A percentile compares a stretch with the other conserved stretches of the same genome.
These are phyloP conservation scores for Blumeriella jaapii DNA, from an alignment of 2,329 filamentous ascomycete genomes.

Conservation along the genomic window DNA sequence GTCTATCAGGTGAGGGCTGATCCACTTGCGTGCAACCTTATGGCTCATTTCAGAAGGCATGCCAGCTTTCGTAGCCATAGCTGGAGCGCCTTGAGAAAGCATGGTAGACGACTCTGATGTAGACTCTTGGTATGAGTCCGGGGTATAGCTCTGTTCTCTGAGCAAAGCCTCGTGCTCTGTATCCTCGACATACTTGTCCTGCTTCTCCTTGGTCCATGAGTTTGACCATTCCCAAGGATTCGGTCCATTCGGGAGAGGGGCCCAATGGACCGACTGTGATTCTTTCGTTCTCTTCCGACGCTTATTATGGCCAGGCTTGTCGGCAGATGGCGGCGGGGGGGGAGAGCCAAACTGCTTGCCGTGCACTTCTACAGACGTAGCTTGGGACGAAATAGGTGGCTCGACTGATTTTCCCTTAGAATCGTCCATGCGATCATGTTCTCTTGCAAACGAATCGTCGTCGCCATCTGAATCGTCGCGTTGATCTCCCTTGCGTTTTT, in stretches of 20 bases:
- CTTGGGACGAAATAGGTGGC: too few relatives aligned
- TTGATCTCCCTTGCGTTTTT: not conserved
- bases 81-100: not conserved
- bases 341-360: not conserved
- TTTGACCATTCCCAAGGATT: not conserved
- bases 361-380: too few relatives aligned
- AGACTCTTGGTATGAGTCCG: not conserved
- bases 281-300: not conserved
- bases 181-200: not conserved
- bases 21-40: too few relatives aligned
- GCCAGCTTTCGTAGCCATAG: not conserved
- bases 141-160: not conserved
- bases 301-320: not conserved
- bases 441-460: too few relatives aligned
- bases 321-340: not conserved
- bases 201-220: not conserved
- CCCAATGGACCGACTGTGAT: not conserved
- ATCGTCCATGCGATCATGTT: too few relatives aligned
- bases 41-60: too few relatives aligned
- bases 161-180: not conserved
- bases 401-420: too few relatives aligned
- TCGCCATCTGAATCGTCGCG: not conserved
- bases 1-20: too few relatives aligned
- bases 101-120: not conserved
- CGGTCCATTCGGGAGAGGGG: not conserved